A percentile compares a stretch with the other conserved stretches of the same genome.
These are phyloP conservation scores for Aquilaria yunnanensis DNA, from an alignment of 345 rosid genomes.

Conservation along the genomic window DNA sequence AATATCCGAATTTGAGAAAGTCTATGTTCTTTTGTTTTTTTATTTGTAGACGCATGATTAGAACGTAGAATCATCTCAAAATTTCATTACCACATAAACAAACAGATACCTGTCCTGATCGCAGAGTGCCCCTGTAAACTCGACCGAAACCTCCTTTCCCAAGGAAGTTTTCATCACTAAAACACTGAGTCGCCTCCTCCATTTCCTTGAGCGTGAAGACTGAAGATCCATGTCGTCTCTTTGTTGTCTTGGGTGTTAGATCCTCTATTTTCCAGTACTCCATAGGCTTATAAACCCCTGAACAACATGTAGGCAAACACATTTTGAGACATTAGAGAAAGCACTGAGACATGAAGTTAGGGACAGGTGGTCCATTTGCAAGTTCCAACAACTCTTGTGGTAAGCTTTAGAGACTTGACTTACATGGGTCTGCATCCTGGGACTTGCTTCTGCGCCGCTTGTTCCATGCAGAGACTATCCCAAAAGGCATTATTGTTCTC, in stretches of 20 bases:
- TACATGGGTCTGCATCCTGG: conserved; percentile 85
- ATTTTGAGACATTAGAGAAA: not conserved
- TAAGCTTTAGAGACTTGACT: conserved; percentile 21
- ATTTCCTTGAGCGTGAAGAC: conserved; percentile 89
- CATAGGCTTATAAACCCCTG: conserved; percentile 76
- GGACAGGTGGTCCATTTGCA: not conserved
- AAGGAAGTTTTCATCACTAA: conserved; percentile 60
- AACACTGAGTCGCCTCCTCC: conserved; percentile 77
- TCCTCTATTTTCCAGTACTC: conserved; percentile 72
- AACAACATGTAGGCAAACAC: conserved; percentile 11
- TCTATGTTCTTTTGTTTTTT: not conserved
- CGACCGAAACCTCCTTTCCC: conserved; percentile 95
- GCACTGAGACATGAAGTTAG: not conserved
- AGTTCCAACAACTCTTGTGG: too few relatives aligned
- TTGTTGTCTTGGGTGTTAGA: conserved; percentile 36
- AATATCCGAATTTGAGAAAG: conserved; percentile 16
- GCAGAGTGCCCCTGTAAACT: conserved; percentile 75
- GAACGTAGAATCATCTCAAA: not conserved
- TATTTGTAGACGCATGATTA: not conserved
- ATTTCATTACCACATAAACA: not conserved
- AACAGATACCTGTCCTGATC: conserved; percentile 73
- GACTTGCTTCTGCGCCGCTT: conserved; percentile 90
- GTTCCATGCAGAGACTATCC: conserved; percentile 89
- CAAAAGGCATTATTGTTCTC: conserved; percentile 55
- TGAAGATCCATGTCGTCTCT: conserved; percentile 49